phyloP scores from a whole-genome alignment of 139 green algal species.

The Trebouxia sp. region DNA sequence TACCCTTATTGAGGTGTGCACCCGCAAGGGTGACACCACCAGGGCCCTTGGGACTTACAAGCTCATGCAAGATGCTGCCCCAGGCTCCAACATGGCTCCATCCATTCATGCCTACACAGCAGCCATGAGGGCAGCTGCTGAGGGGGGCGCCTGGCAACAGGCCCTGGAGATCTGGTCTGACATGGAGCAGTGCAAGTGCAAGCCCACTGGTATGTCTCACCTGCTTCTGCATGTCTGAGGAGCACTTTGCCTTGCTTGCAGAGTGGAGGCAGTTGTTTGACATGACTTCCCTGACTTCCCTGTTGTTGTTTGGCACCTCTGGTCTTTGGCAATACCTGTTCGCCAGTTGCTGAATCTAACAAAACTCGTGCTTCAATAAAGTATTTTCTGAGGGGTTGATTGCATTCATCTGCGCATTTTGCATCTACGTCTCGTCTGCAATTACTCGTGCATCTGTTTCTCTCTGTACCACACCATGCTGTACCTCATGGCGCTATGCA shows the following conservation, averaged over 20 bases:
- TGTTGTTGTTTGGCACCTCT: no score
- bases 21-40: conserved; percentile 64
- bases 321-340: no score
- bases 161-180: conserved; percentile 83
- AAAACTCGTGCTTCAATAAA: not conserved
- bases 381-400: not conserved
- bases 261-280: not conserved
- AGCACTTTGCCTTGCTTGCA: not conserved
- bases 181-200: conserved; percentile 65
- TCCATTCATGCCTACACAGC: conserved; percentile 86
- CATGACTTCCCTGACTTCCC: no score
- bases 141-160: conserved; percentile 65
- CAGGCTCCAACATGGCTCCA: conserved; percentile 58
- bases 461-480: no score
- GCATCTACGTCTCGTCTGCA: not conserved
- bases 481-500: no score
- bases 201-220: conserved; percentile 48
- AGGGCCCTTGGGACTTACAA: conserved; percentile 73
- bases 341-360: no score
- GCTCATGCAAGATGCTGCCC: conserved; percentile 55
- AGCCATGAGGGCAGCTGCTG: conserved; percentile 81
- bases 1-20: conserved; percentile 81
- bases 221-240: not conserved
- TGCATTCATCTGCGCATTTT: not conserved
- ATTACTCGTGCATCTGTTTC: not conserved